phyloP scores from a whole-genome alignment of 1,284 basidiomycete genomes.

The Ganoderma meredithae region DNA sequence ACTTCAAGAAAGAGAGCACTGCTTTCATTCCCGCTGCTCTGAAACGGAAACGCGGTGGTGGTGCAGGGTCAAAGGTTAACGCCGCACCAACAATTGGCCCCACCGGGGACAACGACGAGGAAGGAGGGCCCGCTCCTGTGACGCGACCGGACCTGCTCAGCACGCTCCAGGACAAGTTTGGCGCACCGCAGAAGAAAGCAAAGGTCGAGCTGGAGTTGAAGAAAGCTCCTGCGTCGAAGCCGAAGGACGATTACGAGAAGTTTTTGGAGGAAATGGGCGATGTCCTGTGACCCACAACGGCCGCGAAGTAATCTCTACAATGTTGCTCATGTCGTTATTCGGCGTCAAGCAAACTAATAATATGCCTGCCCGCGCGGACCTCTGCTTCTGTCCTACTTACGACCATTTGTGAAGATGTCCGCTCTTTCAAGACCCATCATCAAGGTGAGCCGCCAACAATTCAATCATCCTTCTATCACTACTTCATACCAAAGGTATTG shows the following conservation, averaged over 20 bases:
- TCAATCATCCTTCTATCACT: no score
- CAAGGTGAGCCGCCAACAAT: no score
- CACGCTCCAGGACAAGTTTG: slow-evolving; percentile 63
- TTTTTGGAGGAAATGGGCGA: slow-evolving; percentile 80
- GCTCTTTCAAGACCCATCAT: no score
- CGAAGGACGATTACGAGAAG: slow-evolving; percentile 76
- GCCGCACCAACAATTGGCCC: slow-evolving; percentile 64
- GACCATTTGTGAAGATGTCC: no score
- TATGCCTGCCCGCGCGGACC: no score
- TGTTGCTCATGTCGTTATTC: background rate
- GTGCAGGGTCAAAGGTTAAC: slow-evolving; percentile 55
- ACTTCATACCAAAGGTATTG: no score
- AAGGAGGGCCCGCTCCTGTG: slow-evolving; percentile 38
- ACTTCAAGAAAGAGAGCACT: slow-evolving; percentile 92
- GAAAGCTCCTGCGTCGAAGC: slow-evolving; percentile 40
- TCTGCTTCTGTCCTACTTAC: no score
- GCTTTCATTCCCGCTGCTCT: slow-evolving; percentile 83
- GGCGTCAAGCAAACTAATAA: background rate
- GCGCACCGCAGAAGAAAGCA: slow-evolving; percentile 40
- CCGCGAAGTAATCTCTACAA: background rate
- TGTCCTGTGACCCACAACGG: slow-evolving; percentile 43
- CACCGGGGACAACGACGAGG: slow-evolving; percentile 42
- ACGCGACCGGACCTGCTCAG: slow-evolving; percentile 72
- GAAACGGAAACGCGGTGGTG: slow-evolving; percentile 64
- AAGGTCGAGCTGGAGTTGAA: slow-evolving; percentile 37